Base-by-base conservation (phyloP, 176 grass and related monocot genomes). In the Echinochloa phyllopogon region DNA sequence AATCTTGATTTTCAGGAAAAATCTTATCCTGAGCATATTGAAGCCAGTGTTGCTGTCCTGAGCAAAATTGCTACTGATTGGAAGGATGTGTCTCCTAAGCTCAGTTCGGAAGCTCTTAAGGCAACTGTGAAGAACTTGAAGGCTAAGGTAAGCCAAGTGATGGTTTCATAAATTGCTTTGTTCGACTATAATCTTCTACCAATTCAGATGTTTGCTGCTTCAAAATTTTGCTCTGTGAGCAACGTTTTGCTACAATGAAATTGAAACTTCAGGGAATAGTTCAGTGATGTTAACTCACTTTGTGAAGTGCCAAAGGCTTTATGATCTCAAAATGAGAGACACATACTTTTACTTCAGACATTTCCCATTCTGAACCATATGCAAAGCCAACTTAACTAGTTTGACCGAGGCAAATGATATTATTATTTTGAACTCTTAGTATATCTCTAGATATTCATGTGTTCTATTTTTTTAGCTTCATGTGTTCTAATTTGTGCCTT, bases 41-140 rank as follows among this genome's bases (percentile, higher is more conserved):
- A 84, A 88, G 90, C 94, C n/a, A 96, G 92, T 86, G 82, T 92
- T 74, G 75, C 74, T 55, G 93, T 92, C 42, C 86, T 99, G 18
- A 82, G 86, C 40, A 96, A 96, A 49, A 85, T 99, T 42, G 38
- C 18, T 0, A 81, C 25, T 65, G 84, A 99, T 39, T 99, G 97
- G 97, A 94, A 92, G 66, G 83, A 91, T 18, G 61, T 92, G 8
- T 89, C 94, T n/a, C 52, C 75, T 44, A 99, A 92, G 79, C 82
- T 99, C 27, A 89, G 48, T n/a, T 74, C 65, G 74, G 92, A 94
- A 81, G 69, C 92, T 82, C 92, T 99, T 4, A 96, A 87, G 79
- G 82, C 60, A 71, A 83, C 92, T 65, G 49, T 99, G 71, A 90
- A 93, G 69, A 90, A 82, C 72, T 85, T 99, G n/a, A 99, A 88